These are phyloP conservation scores for Parachlorella kessleri DNA, from an alignment of 139 green algal species.

Conservation along the genomic window DNA sequence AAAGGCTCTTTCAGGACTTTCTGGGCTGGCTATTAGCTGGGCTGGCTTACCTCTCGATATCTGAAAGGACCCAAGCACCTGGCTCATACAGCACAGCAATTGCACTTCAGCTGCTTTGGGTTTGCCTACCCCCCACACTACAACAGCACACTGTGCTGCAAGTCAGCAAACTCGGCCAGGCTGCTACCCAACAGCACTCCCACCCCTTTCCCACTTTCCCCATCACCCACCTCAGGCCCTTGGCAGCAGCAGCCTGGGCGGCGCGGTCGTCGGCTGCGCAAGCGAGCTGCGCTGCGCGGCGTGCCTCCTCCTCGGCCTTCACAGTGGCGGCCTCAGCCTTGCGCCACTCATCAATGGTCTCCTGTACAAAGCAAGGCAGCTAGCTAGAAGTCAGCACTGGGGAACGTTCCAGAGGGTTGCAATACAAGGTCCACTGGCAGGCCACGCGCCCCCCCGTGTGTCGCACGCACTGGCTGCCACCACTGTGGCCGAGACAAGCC, in stretches of 20 bases:
- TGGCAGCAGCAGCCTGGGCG: conserved; percentile 15
- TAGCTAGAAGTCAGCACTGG: not conserved
- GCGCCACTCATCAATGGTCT: conserved; percentile 26
- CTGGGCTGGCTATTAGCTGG: no score
- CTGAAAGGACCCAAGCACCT: no score
- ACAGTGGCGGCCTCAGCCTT: conserved; percentile 36
- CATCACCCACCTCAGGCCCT: conserved; percentile 19
- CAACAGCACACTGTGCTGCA: no score
- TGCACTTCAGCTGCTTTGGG: no score
- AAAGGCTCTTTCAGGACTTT: no score
- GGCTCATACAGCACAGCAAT: no score
- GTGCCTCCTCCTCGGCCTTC: conserved; percentile 29
- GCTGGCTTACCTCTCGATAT: no score
- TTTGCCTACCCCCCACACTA: no score
- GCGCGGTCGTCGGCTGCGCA: conserved; percentile 9
- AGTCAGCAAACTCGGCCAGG: no score
- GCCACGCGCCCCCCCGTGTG: no score
- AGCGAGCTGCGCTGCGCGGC: conserved; percentile 18
- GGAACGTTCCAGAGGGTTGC: not conserved
- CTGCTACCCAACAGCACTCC: no score
- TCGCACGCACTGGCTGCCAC: not conserved
- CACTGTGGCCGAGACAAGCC: not conserved
- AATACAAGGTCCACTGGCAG: not conserved
- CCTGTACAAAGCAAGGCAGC: conserved; percentile 14
- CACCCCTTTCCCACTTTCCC: no score